A percentile compares a stretch with the other conserved stretches of the same genome.
Conservation (phyloP, 257 asterid genomes). For the Plantago major region DNA sequence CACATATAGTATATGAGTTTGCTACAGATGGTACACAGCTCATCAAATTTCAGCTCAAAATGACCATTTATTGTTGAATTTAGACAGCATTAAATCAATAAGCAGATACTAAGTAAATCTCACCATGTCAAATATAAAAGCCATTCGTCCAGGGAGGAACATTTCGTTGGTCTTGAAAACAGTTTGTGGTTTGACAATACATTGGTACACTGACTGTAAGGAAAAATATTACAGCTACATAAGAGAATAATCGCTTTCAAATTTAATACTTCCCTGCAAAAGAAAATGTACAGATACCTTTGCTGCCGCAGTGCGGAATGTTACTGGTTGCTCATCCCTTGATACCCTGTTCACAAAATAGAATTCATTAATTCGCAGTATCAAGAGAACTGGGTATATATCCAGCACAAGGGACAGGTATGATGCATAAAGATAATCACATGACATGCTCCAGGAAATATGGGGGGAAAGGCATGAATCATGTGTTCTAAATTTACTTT, state of each 20-base stretch:
- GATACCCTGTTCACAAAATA: constrained; percentile 49
- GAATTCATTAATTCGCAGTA: constrained; percentile 20
- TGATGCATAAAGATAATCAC: not conserved
- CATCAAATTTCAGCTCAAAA: no score
- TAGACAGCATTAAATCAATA: no score
- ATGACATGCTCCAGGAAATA: not conserved
- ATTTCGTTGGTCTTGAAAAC: constrained; percentile 82
- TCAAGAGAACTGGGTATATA: constrained; percentile 7
- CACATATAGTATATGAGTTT: no score
- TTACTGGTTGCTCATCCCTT: constrained; percentile 72
- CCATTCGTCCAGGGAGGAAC: constrained; percentile 99
- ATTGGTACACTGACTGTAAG: constrained; percentile 81
- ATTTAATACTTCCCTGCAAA: not conserved
- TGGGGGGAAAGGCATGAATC: not conserved
- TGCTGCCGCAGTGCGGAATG: constrained; percentile 86
- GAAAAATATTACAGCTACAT: constrained; percentile 15
- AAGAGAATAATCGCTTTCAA: constrained; percentile 19
- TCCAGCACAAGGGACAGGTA: constrained; percentile 6
- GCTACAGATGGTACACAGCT: not conserved
- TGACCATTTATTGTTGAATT: no score
- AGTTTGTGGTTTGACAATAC: constrained; percentile 95
- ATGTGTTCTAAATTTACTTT: no score
- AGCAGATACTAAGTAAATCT: constrained; percentile 4
- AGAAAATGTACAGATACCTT: constrained; percentile 44
- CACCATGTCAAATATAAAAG: constrained; percentile 88